These are phyloP conservation scores for Holtermannia corniformis DNA, from an alignment of 768 basidiomycete species.

Conservation along the genomic window DNA sequence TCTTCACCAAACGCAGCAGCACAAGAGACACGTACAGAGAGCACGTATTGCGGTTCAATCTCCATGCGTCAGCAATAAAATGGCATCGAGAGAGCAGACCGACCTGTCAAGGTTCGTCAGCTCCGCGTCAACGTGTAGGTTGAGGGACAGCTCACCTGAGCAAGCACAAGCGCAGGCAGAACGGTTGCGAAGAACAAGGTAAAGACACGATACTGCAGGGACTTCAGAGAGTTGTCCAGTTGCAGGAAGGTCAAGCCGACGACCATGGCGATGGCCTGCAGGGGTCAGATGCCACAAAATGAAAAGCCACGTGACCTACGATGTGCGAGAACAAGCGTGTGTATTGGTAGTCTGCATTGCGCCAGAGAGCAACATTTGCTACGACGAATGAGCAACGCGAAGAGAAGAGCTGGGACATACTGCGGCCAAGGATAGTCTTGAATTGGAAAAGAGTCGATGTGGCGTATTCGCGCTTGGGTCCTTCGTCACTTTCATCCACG, in stretches of 20 bases:
- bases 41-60: conserved; percentile 73
- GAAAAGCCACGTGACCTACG: too few species aligned
- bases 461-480: conserved; percentile 41
- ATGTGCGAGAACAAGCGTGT: conserved; percentile 67
- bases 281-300: too few species aligned
- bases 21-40: conserved; percentile 44
- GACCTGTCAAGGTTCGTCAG: too few species aligned
- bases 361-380: conserved; percentile 61
- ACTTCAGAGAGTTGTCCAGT: conserved; percentile 52
- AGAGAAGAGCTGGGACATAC: conserved; percentile 8
- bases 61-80: conserved; percentile 69
- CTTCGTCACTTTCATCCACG: conserved; percentile 11
- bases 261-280: conserved; percentile 43
- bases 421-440: conserved; percentile 55
- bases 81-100: too few species aligned
- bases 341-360: conserved; percentile 77
- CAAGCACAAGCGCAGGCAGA: too few species aligned
- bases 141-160: too few species aligned
- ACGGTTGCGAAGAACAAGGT: conserved; percentile 51
- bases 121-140: too few species aligned
- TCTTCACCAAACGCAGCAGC: neutral
- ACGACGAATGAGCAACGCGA: too few species aligned
- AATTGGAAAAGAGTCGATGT: conserved; percentile 69
- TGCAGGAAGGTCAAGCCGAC: conserved; percentile 72
- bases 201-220: conserved; percentile 70